These are phyloP conservation scores for Proliferodiscus dingleyae DNA, from an alignment of 2,329 filamentous ascomycete species.

Conservation along the genomic window DNA sequence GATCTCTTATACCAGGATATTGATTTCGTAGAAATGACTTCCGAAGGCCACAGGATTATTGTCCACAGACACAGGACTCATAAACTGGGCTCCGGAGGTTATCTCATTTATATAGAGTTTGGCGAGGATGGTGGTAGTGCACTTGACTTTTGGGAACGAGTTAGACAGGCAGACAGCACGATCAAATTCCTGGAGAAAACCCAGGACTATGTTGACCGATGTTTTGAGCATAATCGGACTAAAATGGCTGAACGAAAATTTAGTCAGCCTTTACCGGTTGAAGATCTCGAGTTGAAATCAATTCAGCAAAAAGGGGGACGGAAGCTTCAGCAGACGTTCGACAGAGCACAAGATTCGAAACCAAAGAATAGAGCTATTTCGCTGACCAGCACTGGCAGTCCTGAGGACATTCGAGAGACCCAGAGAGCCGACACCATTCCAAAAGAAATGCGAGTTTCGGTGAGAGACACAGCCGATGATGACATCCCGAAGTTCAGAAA, in stretches of 20 bases:
- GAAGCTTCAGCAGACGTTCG: neutral
- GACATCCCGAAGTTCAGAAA: neutral
- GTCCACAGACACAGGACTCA: neutral
- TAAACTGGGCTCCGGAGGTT: too few species aligned
- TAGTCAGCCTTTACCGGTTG: neutral
- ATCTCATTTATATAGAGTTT: too few species aligned
- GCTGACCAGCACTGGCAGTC: neutral
- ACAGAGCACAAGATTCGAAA: neutral
- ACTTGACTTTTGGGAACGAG: neutral
- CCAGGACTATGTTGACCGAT: neutral
- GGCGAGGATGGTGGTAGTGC: too few species aligned
- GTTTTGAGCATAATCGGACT: neutral
- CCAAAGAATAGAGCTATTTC: neutral
- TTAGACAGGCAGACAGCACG: neutral
- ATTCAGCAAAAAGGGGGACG: neutral
- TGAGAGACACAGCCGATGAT: neutral
- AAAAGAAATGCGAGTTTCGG: neutral
- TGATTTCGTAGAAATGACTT: neutral
- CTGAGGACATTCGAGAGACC: neutral
- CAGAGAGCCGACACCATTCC: neutral
- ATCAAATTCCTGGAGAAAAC: neutral
- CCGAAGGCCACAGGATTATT: neutral
- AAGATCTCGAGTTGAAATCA: constrained; percentile 3
- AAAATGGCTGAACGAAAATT: neutral
- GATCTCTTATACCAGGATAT: neutral